Conservation (phyloP, 148 eudicot genomes). For the Camellia granthamiana region DNA sequence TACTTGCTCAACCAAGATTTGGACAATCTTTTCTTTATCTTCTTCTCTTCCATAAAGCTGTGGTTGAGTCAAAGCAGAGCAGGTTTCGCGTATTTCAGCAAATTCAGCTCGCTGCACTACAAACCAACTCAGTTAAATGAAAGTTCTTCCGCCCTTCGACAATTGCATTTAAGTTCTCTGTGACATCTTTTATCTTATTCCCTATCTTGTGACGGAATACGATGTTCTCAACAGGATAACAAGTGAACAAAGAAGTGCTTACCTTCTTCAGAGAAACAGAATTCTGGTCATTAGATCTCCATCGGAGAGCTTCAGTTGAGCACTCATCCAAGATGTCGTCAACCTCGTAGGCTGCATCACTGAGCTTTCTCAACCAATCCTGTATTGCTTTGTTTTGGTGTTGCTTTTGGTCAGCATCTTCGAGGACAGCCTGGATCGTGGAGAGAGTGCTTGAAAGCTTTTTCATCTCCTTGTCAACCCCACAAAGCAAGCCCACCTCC, state of each 20-base stretch:
- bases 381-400: background rate
- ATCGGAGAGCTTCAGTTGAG: background rate
- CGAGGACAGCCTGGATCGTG: background rate
- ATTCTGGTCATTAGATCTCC: background rate
- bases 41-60: no score
- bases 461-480: background rate
- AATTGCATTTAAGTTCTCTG: background rate
- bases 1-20: background rate
- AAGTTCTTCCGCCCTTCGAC: background rate
- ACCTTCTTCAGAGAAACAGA: no score
- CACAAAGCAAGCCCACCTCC: background rate
- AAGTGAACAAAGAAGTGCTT: background rate
- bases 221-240: no score
- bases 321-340: constrained; percentile 2
- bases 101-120: background rate
- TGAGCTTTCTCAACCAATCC: background rate
- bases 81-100: no score
- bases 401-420: background rate
- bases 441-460: background rate
- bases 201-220: background rate
- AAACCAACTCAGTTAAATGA: background rate
- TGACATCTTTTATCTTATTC: background rate
- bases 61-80: no score
- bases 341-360: background rate
- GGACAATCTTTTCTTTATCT: no score